These are phyloP conservation scores for Ophiosphaerella korrae DNA, from an alignment of 2,329 filamentous ascomycete species.

Conservation along the genomic window DNA sequence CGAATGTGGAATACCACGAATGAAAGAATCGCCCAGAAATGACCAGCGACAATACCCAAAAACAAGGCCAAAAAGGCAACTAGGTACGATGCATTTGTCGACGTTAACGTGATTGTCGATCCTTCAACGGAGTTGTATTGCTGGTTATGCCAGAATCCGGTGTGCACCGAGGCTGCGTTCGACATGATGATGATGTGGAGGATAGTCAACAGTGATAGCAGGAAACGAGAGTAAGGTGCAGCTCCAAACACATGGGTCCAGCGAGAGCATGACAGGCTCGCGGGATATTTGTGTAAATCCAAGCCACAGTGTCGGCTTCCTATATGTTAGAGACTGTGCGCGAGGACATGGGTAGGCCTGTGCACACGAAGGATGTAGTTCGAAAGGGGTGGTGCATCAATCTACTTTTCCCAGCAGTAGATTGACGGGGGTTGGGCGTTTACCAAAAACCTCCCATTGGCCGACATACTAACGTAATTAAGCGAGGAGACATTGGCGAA, in stretches of 20 bases:
- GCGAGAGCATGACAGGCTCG: too few species aligned
- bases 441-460: too few species aligned
- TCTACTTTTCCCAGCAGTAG: too few species aligned
- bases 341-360: not conserved
- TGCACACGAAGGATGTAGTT: too few species aligned
- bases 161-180: not conserved
- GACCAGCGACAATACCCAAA: constrained; percentile 1
- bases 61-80: constrained; percentile 1
- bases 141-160: not conserved
- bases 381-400: too few species aligned
- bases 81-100: not conserved
- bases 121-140: not conserved
- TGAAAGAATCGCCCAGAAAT: constrained; percentile 2
- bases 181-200: not conserved
- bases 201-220: too few species aligned
- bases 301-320: not conserved
- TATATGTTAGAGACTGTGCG: too few species aligned
- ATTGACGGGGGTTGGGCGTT: too few species aligned
- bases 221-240: too few species aligned
- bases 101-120: not conserved
- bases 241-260: too few species aligned
- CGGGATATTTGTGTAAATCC: not conserved
- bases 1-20: not conserved
- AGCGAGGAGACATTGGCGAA: too few species aligned
- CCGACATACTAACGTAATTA: too few species aligned